phyloP scores from a whole-genome alignment of 2,329 filamentous ascomycete genomes.

The Remersonia thermophila region DNA sequence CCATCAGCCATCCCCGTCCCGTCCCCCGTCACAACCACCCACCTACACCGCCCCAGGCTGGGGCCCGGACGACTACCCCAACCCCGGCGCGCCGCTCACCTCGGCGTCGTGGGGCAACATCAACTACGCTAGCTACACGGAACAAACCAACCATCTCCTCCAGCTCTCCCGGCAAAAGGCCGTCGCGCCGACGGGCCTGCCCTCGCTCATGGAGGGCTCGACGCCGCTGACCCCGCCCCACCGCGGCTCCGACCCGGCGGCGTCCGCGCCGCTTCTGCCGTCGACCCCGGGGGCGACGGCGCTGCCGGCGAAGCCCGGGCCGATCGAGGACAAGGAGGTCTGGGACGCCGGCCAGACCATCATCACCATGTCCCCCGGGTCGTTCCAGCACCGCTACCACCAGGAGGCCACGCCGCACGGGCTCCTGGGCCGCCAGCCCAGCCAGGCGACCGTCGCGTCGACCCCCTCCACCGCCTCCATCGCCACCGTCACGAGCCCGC shows the following conservation, averaged over 20 bases:
- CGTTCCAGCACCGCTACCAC: neutral
- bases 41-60: neutral
- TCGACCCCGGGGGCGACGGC: neutral
- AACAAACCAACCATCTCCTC: constrained; percentile 11
- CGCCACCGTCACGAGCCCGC: neutral
- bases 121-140: constrained; percentile 15
- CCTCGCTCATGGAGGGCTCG: constrained; percentile 16
- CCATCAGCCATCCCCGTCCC: constrained; percentile 3
- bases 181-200: constrained; percentile 7
- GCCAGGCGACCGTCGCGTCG: no score
- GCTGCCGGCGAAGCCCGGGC: no score
- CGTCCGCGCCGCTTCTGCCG: neutral
- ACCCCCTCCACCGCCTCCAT: no score
- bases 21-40: constrained; percentile 1
- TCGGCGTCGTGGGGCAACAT: constrained; percentile 9
- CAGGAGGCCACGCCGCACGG: no score
- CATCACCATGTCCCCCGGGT: neutral
- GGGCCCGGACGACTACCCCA: constrained; percentile 1
- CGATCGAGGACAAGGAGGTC: constrained; percentile 1
- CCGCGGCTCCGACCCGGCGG: neutral
- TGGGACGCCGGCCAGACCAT: neutral
- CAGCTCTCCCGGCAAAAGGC: constrained; percentile 5
- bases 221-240: constrained; percentile 7
- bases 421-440: no score
- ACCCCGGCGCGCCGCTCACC: constrained; percentile 1